A percentile compares a stretch with the other conserved stretches of the same genome.
These are phyloP conservation scores for Moesziomyces sp. DNA, from an alignment of 1,284 basidiomycete species.

Conservation along the genomic window DNA sequence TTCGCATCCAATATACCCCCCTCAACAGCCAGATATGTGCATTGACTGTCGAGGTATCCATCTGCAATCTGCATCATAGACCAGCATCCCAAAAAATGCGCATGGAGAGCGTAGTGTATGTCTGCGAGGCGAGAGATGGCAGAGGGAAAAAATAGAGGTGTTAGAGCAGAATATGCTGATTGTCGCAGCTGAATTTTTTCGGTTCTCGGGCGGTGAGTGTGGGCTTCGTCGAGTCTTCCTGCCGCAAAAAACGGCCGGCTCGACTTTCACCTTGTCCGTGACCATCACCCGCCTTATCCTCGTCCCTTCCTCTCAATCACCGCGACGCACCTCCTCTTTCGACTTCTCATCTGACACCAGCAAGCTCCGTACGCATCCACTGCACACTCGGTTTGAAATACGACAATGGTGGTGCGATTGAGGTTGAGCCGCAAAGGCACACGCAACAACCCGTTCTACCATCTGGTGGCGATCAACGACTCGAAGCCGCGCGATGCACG, in stretches of 20 bases:
- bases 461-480: conserved; percentile 85
- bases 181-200: too few relatives aligned
- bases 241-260: too few relatives aligned
- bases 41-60: too few relatives aligned
- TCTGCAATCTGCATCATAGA: neutral
- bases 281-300: neutral
- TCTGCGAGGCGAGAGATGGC: neutral
- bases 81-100: neutral
- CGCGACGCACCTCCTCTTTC: neutral
- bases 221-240: too few relatives aligned
- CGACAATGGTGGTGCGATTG: conserved; percentile 82
- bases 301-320: neutral
- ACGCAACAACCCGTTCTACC: conserved; percentile 82
- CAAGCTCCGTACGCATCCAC: too few relatives aligned
- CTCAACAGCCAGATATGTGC: neutral
- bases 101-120: too few relatives aligned
- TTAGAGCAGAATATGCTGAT: neutral
- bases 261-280: neutral
- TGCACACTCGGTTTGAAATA: neutral
- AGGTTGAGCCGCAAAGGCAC: conserved; percentile 86
- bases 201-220: too few relatives aligned
- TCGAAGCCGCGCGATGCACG: conserved; percentile 83
- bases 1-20: too few relatives aligned
- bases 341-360: neutral
- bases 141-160: neutral